A percentile compares a stretch with the other conserved stretches of the same genome.
Evolutionary conservation across 23 red algal species (phyloP).

Genomic region (Gracilaria domingensis): DNA sequence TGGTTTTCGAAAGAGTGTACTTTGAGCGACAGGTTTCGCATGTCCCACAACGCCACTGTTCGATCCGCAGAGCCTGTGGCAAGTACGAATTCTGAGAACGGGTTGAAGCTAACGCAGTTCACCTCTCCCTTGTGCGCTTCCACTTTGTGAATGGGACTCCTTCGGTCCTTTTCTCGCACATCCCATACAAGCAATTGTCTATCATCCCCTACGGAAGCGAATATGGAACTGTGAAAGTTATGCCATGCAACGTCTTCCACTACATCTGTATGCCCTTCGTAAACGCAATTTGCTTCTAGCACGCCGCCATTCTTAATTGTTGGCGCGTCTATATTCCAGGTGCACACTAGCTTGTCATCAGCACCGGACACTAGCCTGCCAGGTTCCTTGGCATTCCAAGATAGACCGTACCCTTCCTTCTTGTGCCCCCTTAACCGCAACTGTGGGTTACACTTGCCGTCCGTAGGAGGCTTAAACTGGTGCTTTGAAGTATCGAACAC

Average conservation of each 20-base stretch:
- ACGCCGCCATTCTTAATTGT: slow-evolving; percentile 59
- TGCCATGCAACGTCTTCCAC: slow-evolving; percentile 97
- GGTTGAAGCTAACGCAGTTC: slow-evolving; percentile 98
- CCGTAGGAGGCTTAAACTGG: slow-evolving; percentile 88
- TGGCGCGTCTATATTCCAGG: slow-evolving; percentile 72
- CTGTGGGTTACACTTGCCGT: slow-evolving; percentile 85
- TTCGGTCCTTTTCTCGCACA: slow-evolving; percentile 77
- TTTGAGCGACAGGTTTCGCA: slow-evolving; percentile 83
- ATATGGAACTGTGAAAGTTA: slow-evolving; percentile 71
- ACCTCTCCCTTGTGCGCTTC: slow-evolving; percentile 96
- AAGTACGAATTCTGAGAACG: slow-evolving; percentile 89
- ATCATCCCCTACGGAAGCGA: slow-evolving; percentile 95
- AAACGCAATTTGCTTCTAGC: slow-evolving; percentile 70
- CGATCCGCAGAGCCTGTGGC: slow-evolving; percentile 91
- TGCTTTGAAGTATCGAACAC: slow-evolving; percentile 92
- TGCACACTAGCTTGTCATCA: slow-evolving; percentile 88
- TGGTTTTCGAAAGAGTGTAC: slow-evolving; percentile 96
- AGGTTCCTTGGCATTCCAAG: slow-evolving; percentile 62
- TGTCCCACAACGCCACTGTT: slow-evolving; percentile 95
- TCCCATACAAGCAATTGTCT: slow-evolving; percentile 91
- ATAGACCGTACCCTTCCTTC: slow-evolving; percentile 95
- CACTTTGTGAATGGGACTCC: slow-evolving; percentile 65
- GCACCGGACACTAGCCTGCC: slow-evolving; percentile 79
- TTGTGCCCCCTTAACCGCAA: slow-evolving; percentile 80
- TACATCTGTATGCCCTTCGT: slow-evolving; percentile 79